These are phyloP conservation scores for Phytophthora crassamura DNA, from an alignment of 352 stramenopile species.

Conservation along the genomic window DNA sequence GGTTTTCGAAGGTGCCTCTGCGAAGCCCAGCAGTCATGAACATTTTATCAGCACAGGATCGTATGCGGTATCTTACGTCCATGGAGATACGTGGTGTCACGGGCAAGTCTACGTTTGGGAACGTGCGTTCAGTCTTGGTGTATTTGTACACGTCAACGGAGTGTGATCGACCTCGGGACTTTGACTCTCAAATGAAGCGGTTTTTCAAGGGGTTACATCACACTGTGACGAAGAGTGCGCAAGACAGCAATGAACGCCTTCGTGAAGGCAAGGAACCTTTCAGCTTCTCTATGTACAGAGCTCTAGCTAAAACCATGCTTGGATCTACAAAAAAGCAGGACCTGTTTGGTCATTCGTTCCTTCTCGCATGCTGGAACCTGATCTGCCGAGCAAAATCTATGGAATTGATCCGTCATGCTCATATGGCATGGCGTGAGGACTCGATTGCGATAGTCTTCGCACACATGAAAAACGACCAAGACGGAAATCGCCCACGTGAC, in stretches of 20 bases:
- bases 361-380: neutral
- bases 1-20: neutral
- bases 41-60: neutral
- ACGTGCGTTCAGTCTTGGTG: no score
- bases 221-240: neutral
- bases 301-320: neutral
- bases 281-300: neutral
- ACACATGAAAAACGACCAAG: constrained; percentile 37
- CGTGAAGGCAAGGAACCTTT: neutral
- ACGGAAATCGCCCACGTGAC: constrained; percentile 5
- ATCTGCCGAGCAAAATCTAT: no score
- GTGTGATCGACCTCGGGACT: no score
- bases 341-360: neutral
- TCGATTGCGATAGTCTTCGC: constrained; percentile 7
- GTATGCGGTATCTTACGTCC: no score
- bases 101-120: no score
- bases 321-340: neutral
- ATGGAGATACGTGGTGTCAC: no score
- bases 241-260: neutral
- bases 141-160: no score
- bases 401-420: no score
- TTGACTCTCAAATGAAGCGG: no score
- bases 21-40: neutral
- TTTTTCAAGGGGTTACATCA: no score
- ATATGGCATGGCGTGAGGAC: neutral